Evolutionary conservation across 345 rosid species (phyloP).

Genomic region (Salix udensis): DNA sequence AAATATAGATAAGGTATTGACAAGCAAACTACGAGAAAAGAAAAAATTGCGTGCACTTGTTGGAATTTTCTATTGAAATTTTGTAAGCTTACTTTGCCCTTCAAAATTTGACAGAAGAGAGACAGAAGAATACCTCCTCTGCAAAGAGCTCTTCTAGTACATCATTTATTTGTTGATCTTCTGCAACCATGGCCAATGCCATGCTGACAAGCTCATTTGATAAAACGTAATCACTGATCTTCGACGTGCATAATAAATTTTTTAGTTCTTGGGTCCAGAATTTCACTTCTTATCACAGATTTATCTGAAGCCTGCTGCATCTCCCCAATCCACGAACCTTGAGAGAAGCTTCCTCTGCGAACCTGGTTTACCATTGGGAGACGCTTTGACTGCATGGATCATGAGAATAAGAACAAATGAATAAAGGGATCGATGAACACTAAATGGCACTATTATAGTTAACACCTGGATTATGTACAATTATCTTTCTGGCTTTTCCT

Average conservation of each 20-base stretch:
- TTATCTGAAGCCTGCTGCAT: conserved; percentile 78
- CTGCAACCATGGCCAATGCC: conserved; percentile 84
- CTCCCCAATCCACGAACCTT: conserved; percentile 67
- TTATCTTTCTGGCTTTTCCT: not conserved
- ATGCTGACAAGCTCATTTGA: conserved; percentile 80
- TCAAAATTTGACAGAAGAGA: not conserved
- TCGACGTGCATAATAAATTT: conserved; percentile 65
- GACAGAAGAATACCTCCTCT: conserved; percentile 52
- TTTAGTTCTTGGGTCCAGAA: conserved; percentile 69
- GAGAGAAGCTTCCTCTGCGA: conserved; percentile 50
- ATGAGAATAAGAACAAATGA: conserved; percentile 8
- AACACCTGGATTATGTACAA: not conserved
- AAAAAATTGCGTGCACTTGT: not conserved
- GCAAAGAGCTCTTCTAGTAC: conserved; percentile 70
- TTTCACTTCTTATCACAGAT: conserved; percentile 67
- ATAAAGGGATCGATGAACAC: not conserved
- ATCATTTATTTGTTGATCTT: conserved; percentile 66
- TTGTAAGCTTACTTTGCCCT: not conserved
- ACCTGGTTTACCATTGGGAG: conserved; percentile 43
- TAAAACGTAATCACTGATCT: conserved; percentile 65
- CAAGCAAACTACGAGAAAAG: not conserved
- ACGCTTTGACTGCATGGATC: conserved; percentile 52
- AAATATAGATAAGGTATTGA: not conserved
- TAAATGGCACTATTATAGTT: not conserved
- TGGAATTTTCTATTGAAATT: not conserved